Conservation (phyloP, 2,329 filamentous ascomycete species). For the Pestalotiopsis sp. region DNA sequence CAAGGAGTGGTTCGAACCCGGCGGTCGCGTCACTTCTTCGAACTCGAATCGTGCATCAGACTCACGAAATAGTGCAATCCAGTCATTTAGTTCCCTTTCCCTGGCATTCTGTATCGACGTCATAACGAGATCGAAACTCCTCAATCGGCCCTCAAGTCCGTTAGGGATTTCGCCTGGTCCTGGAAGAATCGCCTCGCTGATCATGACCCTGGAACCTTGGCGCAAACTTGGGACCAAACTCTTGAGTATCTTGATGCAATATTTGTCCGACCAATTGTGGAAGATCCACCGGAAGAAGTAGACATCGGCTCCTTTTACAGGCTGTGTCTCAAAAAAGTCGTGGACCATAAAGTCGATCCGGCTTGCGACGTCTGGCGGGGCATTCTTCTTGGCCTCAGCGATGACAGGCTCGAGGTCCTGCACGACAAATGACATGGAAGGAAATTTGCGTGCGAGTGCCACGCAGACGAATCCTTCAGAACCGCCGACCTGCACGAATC, state of each 20-base stretch:
- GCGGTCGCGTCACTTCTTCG: background rate
- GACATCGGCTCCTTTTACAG: constrained; percentile 38
- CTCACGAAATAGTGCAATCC: background rate
- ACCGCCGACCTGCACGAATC: constrained; percentile 55
- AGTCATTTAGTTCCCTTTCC: background rate
- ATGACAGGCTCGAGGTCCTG: constrained; percentile 55
- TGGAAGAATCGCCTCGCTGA: constrained; percentile 19
- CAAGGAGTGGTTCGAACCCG: background rate
- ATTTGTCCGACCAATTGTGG: constrained; percentile 49
- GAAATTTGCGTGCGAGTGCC: constrained; percentile 52
- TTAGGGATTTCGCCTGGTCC: background rate
- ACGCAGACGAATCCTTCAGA: constrained; percentile 59
- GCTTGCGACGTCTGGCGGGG: constrained; percentile 30
- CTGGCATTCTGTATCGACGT: background rate
- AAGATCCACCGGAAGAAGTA: constrained; percentile 49
- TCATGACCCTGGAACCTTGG: constrained; percentile 36
- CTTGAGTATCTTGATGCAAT: constrained; percentile 34
- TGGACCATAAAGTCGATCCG: constrained; percentile 35
- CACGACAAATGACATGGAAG: constrained; percentile 43
- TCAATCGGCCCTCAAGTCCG: background rate
- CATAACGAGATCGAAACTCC: background rate
- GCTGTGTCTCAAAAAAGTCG: constrained; percentile 46
- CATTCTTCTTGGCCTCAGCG: constrained; percentile 44
- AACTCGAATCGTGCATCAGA: background rate
- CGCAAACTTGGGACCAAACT: constrained; percentile 41